Evolutionary conservation across 352 stramenopile genomes (phyloP), one percentile per base, ranked within the genome.

Genomic region (Phytophthora nicotianae): DNA sequence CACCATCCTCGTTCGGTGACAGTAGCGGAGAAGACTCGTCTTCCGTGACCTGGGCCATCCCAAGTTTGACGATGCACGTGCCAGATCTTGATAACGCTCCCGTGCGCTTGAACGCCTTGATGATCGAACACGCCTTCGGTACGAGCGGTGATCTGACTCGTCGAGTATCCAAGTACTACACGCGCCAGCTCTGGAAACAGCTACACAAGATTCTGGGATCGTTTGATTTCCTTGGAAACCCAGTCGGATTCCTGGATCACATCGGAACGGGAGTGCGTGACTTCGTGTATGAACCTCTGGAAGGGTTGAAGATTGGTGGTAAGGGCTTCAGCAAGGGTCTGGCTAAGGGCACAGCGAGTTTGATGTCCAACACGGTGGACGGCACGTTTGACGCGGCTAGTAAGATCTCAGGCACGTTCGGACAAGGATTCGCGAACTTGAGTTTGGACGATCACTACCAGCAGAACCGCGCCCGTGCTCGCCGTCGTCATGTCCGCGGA

Each of bases 221-320:
- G 13, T 94, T 96, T 45, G 90, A 97, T 66, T 93, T 96, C 26
- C 61, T 97, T 14, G 90, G 89, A 38, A 96, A 95, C 40, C 86
- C 87, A 13, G 88, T 96, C 13, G 88, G 88, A 0, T 91, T 97
- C 49, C 68, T 99, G 47, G 90, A 97, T 23, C 97, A 99, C 61
- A 91, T 99, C 64, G 96, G 96, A 38, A 98, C 90, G 21, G 96
- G 95, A 43, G 93, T 99, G 35, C 82, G 92, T 42, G 93, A 98
- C 60, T 98, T 99, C 60, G 97, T 98, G 45, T 98, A 98, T 65
- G 96, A 98, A 65, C 95, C 96, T 16, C 84, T 98, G 17, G 88
- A 98, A 68, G 93, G 93, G 27, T 73, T 97, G 14, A 95, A 97
- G 42, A 86, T 92, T 21, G 88, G 88, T 17, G 86, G 87, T 7